Evolutionary conservation across 305 asterid species (phyloP).

Genomic region (Fraxinus xanthoxyloides): DNA sequence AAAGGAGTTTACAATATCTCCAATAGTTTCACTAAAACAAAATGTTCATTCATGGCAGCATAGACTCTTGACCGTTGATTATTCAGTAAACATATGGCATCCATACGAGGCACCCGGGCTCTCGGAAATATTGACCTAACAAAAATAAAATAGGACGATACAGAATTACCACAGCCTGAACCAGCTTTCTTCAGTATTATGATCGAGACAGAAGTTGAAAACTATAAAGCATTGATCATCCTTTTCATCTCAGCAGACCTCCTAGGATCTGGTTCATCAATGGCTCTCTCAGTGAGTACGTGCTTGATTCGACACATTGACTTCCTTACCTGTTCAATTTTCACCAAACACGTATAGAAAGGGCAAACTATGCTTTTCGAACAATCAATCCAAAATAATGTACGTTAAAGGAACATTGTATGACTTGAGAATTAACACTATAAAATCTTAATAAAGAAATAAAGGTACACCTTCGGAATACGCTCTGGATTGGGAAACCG

Average conservation of each 20-base stretch:
- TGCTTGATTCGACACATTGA: conserved; percentile 75
- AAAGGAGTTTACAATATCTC: neutral
- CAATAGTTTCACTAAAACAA: neutral
- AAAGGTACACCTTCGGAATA: conserved; percentile 57
- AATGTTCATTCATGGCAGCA: neutral
- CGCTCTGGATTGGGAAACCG: conserved; percentile 82
- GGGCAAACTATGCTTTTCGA: neutral
- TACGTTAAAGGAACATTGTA: neutral
- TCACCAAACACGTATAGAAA: neutral
- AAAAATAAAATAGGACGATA: neutral
- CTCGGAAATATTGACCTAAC: neutral
- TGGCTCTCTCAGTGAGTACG: conserved; percentile 88
- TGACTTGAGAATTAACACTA: neutral
- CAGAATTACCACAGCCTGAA: neutral
- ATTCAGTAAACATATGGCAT: neutral
- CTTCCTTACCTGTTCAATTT: conserved; percentile 54
- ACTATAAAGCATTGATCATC: conserved; percentile 60
- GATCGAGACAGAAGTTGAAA: neutral
- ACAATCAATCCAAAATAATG: neutral
- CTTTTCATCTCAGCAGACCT: conserved; percentile 91
- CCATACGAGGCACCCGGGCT: neutral
- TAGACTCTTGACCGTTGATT: neutral
- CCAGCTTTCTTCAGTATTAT: neutral
- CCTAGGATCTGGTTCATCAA: conserved; percentile 87
- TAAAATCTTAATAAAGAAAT: neutral